Evolutionary conservation across 768 basidiomycete genomes (phyloP).

Genomic region (Mycena capillaripes): DNA sequence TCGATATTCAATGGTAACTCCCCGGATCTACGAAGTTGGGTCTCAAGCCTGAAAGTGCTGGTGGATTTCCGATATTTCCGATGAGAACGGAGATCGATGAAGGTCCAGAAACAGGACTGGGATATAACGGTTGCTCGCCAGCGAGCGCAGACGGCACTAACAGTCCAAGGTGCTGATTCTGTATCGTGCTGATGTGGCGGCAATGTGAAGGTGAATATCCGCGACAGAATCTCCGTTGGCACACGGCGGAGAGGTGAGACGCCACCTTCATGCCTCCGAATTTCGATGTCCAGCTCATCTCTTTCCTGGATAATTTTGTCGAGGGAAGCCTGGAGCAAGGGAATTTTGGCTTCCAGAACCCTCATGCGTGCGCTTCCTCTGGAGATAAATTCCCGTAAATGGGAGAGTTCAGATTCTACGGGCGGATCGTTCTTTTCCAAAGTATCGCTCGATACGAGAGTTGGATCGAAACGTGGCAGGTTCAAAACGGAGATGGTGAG

Average conservation of each 20-base stretch:
- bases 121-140: not conserved
- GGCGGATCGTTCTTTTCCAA: not conserved
- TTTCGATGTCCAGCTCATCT: no score
- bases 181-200: no score
- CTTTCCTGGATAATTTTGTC: no score
- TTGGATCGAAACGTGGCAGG: not conserved
- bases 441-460: not conserved
- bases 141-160: not conserved
- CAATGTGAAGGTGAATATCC: no score
- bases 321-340: no score
- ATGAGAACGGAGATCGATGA: no score
- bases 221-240: no score
- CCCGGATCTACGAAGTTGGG: not conserved
- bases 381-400: conserved; percentile 10
- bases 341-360: no score
- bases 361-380: not conserved
- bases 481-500: not conserved
- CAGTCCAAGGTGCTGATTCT: no score
- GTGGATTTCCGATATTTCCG: not conserved
- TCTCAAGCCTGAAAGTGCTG: not conserved
- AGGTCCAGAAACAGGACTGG: not conserved
- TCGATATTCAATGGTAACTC: not conserved
- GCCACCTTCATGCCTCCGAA: no score
- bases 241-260: no score
- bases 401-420: not conserved